phyloP scores from a whole-genome alignment of 305 asterid species.

The Plantago rigida region DNA sequence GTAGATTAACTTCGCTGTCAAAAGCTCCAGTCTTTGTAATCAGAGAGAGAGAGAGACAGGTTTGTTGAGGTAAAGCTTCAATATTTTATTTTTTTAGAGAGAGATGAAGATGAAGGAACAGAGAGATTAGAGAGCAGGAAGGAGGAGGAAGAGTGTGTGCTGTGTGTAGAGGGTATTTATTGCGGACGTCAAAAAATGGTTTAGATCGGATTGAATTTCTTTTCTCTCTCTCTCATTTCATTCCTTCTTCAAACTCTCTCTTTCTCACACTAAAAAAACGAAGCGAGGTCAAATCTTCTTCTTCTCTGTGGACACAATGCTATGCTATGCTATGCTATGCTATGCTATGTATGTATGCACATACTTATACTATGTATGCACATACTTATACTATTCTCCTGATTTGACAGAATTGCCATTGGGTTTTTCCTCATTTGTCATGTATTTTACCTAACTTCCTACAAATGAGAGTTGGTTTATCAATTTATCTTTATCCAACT shows the following conservation, averaged over 20 bases:
- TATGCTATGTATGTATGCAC: not conserved
- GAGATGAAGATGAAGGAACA: constrained; percentile 25
- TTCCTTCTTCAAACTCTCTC: constrained; percentile 5
- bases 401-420: not conserved
- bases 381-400: no score
- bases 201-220: constrained; percentile 37
- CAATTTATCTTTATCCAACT: no score
- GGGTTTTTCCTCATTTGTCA: no score
- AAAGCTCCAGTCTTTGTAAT: not conserved
- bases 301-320: constrained; percentile 1
- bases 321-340: no score
- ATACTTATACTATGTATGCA: not conserved
- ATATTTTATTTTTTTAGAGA: constrained; percentile 12
- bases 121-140: constrained; percentile 36
- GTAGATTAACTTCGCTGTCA: constrained; percentile 19
- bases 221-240: constrained; percentile 15
- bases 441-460: no score
- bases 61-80: not conserved
- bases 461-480: no score
- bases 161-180: constrained; percentile 26
- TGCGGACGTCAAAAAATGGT: constrained; percentile 48
- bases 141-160: constrained; percentile 6
- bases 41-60: not conserved
- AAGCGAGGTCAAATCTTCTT: constrained; percentile 42
- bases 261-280: constrained; percentile 14